Evolutionary conservation across 306 rosid genomes (phyloP), one percentile per base, ranked within the genome.

Genomic region (Dryas octopetala): DNA sequence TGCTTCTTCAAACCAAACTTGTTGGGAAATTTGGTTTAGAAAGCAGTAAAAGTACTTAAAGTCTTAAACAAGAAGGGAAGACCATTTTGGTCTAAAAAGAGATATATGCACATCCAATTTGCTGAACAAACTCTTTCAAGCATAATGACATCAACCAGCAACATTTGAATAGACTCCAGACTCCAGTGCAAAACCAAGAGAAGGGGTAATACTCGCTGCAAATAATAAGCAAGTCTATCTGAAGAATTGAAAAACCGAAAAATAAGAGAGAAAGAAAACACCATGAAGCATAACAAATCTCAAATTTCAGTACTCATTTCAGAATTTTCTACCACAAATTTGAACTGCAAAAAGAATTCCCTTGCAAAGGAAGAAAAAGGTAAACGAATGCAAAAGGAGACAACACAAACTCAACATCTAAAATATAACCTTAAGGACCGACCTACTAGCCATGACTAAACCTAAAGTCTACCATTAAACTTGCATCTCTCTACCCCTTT

Each of bases 271-370:
- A 62, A 7, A 40, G 5, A 74, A 45, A 50, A 74, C 55, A 78
- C 11, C 13, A 75, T 9, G 64, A 49, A 19, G 73, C 68, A 85
- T 53, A 65, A 87, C 79, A 86, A 86, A 80, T 80, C 75, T 82
- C 81, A 78, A 85, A 81, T 82, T 83, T 77, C 85, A 85, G 87
- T 87, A 82, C 93, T 88, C 85, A 78, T 86, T 85, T 86, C 88
- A 86, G 80, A 89, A 83, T 60, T 82, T 85, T 81, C 73, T 76
- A 88, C 97, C 90, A 90, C 90, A 96, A 90, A 83, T 32, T 32
- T 87, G 78, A 89, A 90, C 98, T 96, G 97, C 98, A 96, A 96
- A 96, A 96, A 92, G 98, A 92, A 92, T 92, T 87, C 91, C 89
- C 86, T 85, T 28, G 32, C 76, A 81, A 43, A 85, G 79, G 91